phyloP scores from a whole-genome alignment of 345 rosid genomes.

The Lepidium africanum region DNA sequence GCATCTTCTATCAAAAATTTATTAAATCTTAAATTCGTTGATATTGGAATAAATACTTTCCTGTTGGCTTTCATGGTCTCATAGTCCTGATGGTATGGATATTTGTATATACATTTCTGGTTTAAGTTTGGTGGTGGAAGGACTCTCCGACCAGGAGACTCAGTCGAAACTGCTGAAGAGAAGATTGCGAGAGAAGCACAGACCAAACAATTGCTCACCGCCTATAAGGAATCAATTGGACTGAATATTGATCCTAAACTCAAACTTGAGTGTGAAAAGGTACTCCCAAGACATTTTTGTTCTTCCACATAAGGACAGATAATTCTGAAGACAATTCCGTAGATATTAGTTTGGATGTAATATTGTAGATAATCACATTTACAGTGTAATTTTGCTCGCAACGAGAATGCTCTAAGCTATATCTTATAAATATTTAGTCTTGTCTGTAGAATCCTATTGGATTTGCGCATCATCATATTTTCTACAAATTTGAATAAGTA shows the following conservation, averaged over 20 bases:
- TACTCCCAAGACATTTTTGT: constrained; percentile 15
- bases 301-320: not conserved
- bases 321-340: not conserved
- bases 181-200: constrained; percentile 58
- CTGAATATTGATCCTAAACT: constrained; percentile 62
- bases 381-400: not conserved
- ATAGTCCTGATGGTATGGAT: not conserved
- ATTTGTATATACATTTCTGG: constrained; percentile 1
- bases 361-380: not conserved
- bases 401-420: not conserved
- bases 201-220: constrained; percentile 55
- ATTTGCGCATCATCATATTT: not conserved
- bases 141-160: constrained; percentile 71
- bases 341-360: not conserved
- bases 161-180: constrained; percentile 68
- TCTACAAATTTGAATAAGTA: not conserved
- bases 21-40: not conserved
- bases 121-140: constrained; percentile 84
- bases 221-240: constrained; percentile 62
- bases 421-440: not conserved
- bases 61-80: not conserved
- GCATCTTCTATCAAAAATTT: not conserved
- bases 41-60: not conserved
- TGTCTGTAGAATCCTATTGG: not conserved
- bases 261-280: constrained; percentile 78